Percentiles rank a stretch among this genome's conserved stretches.
These are phyloP conservation scores for Arthromyces matolae DNA, from an alignment of 768 basidiomycete genomes.

Conservation along the genomic window DNA sequence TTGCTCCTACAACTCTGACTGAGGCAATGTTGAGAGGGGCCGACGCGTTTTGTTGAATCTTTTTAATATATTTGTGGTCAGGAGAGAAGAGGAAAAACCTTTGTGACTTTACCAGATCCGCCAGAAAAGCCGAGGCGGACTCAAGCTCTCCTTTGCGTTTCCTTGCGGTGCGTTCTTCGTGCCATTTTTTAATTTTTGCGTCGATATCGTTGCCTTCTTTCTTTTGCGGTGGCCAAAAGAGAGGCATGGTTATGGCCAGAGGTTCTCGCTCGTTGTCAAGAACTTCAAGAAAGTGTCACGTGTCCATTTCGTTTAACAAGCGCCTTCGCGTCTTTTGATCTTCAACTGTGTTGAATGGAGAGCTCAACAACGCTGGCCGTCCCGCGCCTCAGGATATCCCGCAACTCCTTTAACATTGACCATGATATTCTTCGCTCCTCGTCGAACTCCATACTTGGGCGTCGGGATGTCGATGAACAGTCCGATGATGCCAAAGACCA, in stretches of 20 bases:
- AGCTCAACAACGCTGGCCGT: constrained; percentile 17
- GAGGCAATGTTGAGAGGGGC: constrained; percentile 66
- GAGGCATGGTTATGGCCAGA: background rate
- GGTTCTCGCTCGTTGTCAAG: no score
- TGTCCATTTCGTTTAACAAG: background rate
- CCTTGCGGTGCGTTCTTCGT: constrained; percentile 67
- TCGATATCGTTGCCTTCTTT: constrained; percentile 56
- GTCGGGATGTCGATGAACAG: constrained; percentile 21
- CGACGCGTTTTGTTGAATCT: constrained; percentile 69
- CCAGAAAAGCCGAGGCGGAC: constrained; percentile 56
- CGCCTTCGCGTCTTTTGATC: background rate
- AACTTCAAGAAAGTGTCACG: constrained; percentile 5
- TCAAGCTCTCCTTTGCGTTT: constrained; percentile 77
- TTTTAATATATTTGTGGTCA: background rate
- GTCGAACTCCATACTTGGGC: constrained; percentile 28
- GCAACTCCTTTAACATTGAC: constrained; percentile 24
- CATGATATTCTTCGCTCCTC: constrained; percentile 32
- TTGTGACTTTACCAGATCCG: constrained; percentile 34
- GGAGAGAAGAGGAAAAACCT: background rate
- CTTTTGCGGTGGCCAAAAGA: constrained; percentile 45
- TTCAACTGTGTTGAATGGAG: constrained; percentile 22
- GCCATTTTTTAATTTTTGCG: constrained; percentile 57
- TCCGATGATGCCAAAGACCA: constrained; percentile 23
- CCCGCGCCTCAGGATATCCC: constrained; percentile 36
- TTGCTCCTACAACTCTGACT: constrained; percentile 79